These are phyloP conservation scores for Colletotrichum limetticola DNA, from an alignment of 2,329 filamentous ascomycete species.

Conservation along the genomic window DNA sequence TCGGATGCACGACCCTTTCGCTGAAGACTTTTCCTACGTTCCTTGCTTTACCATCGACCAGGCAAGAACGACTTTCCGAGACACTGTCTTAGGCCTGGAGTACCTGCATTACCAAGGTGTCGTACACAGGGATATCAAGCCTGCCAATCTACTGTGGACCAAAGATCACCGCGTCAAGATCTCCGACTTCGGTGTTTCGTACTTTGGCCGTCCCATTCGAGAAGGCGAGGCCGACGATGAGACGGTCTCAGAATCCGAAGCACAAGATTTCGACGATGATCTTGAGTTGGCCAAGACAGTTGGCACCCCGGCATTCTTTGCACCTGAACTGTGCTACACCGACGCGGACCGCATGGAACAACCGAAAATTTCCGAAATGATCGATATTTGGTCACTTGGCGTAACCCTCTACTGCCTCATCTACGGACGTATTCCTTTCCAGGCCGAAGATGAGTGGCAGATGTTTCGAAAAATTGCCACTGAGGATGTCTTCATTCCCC, in stretches of 20 bases:
- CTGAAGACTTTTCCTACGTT: conserved; percentile 92
- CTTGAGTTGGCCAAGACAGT: conserved; percentile 98
- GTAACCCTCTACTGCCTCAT: conserved; percentile 97
- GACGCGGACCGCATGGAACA: conserved; percentile 73
- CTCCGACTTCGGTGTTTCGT: conserved; percentile 98
- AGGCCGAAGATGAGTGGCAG: conserved; percentile 90
- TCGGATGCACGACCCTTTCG: conserved; percentile 72
- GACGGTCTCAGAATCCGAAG: conserved; percentile 81
- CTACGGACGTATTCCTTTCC: conserved; percentile 92
- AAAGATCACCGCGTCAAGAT: conserved; percentile 91
- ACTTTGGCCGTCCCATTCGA: conserved; percentile 88
- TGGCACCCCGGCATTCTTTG: conserved; percentile 96
- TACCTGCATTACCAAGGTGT: conserved; percentile 92
- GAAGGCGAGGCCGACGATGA: conserved; percentile 84
- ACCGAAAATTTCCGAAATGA: conserved; percentile 88
- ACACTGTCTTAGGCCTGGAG: conserved; percentile 92
- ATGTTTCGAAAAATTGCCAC: conserved; percentile 94
- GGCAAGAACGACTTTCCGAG: conserved; percentile 86
- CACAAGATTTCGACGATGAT: conserved; percentile 89
- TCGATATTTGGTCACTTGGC: conserved; percentile 97
- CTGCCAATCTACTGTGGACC: conserved; percentile 91
- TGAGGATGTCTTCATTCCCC: conserved; percentile 90
- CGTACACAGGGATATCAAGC: conserved; percentile 87
- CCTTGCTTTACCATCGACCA: conserved; percentile 90
- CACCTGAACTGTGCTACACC: conserved; percentile 93